Conservation (phyloP, 768 basidiomycete species). For the Tubosaeta sp. region DNA sequence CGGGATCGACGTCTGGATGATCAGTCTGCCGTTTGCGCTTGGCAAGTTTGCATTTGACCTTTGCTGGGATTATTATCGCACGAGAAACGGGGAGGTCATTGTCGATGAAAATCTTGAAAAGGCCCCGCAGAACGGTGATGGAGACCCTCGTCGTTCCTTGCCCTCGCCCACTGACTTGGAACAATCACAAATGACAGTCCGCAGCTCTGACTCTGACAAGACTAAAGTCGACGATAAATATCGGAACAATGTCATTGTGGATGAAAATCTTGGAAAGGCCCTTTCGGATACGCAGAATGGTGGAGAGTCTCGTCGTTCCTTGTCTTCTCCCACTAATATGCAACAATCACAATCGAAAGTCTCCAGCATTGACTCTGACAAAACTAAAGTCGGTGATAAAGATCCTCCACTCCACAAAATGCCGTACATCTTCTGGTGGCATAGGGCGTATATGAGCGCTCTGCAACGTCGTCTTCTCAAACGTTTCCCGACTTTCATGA, state of each 20-base stretch:
- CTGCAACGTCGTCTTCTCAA: slow-evolving; percentile 10
- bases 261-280: background rate
- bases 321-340: background rate
- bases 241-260: no score
- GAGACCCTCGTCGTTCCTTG: background rate
- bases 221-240: no score
- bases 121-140: background rate
- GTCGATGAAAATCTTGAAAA: background rate
- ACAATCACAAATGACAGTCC: no score
- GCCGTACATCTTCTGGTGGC: background rate
- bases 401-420: background rate
- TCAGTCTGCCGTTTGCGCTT: slow-evolving; percentile 76
- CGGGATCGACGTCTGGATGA: slow-evolving; percentile 79
- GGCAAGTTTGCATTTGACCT: slow-evolving; percentile 69
- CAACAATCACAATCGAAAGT: background rate
- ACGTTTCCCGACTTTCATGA: slow-evolving; percentile 69
- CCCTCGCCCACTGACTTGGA: background rate
- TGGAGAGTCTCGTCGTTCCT: background rate
- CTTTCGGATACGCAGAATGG: background rate
- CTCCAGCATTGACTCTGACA: background rate
- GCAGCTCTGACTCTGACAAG: no score
- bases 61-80: slow-evolving; percentile 44
- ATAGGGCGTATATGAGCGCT: background rate
- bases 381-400: background rate
- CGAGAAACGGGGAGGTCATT: slow-evolving; percentile 18